These are phyloP conservation scores for Penicillium freii DNA, from an alignment of 2,329 filamentous ascomycete species.

Conservation along the genomic window DNA sequence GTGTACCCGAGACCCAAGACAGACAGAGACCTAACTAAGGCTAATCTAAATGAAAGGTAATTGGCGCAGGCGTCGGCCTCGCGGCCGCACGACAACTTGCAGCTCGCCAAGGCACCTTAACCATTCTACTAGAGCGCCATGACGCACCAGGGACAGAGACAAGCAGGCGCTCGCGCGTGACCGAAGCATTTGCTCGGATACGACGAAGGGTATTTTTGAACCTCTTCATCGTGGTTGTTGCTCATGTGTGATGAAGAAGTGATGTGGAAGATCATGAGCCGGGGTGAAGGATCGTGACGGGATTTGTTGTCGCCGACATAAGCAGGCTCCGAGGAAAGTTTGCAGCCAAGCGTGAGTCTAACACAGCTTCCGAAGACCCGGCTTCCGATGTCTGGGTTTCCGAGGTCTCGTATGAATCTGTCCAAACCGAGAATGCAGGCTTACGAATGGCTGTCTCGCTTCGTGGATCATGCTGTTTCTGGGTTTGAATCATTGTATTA, in stretches of 20 bases:
- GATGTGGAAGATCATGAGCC: not conserved
- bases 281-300: not conserved
- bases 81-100: conserved; percentile 74
- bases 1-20: not conserved
- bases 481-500: not conserved
- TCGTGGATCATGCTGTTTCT: not conserved
- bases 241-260: not conserved
- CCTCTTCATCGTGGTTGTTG: not conserved
- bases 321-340: no score
- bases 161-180: conserved; percentile 58
- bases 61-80: conserved; percentile 74
- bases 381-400: no score
- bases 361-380: no score
- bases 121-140: conserved; percentile 80
- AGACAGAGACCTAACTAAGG: not conserved
- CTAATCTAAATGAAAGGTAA: conserved; percentile 44
- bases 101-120: conserved; percentile 57
- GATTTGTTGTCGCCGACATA: not conserved
- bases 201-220: not conserved
- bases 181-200: not conserved
- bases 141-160: conserved; percentile 76
- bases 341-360: no score
- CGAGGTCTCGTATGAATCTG: no score
- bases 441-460: not conserved
- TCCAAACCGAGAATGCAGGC: no score